phyloP scores from a whole-genome alignment of 2,329 filamentous ascomycete species.

The Colletotrichum higginsianum region DNA sequence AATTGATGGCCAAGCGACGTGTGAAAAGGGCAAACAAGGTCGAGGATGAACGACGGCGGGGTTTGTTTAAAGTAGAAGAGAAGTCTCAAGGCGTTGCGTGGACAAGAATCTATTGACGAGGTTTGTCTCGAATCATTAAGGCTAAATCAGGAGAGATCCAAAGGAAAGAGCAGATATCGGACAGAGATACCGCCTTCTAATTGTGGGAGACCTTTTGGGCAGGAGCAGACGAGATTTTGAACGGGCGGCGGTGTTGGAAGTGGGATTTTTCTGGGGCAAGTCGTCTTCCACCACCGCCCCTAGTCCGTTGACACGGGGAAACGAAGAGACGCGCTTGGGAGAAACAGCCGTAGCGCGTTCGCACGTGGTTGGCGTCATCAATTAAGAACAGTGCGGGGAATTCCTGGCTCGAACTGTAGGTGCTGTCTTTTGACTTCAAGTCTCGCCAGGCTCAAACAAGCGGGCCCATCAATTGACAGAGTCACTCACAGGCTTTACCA shows the following conservation, averaged over 20 bases:
- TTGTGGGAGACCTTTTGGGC: slow-evolving; percentile 8
- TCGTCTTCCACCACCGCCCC: slow-evolving; percentile 17
- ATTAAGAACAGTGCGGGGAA: slow-evolving; percentile 28
- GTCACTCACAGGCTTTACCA: neutral
- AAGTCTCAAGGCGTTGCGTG: slow-evolving; percentile 1
- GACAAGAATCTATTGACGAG: slow-evolving; percentile 1
- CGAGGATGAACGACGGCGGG: slow-evolving; percentile 9
- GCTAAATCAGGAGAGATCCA: slow-evolving; percentile 1
- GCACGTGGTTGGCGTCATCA: slow-evolving; percentile 42
- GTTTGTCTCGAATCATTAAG: neutral
- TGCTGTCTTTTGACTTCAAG: slow-evolving; percentile 33
- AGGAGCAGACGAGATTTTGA: slow-evolving; percentile 40
- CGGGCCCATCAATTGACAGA: slow-evolving; percentile 11
- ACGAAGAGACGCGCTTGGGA: slow-evolving; percentile 34
- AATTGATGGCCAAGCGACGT: neutral
- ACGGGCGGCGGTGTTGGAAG: slow-evolving; percentile 17
- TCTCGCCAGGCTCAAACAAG: slow-evolving; percentile 24
- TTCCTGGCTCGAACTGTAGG: slow-evolving; percentile 6
- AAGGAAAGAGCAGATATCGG: slow-evolving; percentile 5
- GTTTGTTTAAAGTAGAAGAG: neutral
- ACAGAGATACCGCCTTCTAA: slow-evolving; percentile 16
- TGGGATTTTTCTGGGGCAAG: slow-evolving; percentile 41
- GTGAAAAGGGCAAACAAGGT: slow-evolving; percentile 14
- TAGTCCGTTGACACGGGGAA: slow-evolving; percentile 39
- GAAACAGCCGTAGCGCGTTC: slow-evolving; percentile 32